These are phyloP conservation scores for Myriosclerotinia curreyana DNA, from an alignment of 2,329 filamentous ascomycete species.

Conservation along the genomic window DNA sequence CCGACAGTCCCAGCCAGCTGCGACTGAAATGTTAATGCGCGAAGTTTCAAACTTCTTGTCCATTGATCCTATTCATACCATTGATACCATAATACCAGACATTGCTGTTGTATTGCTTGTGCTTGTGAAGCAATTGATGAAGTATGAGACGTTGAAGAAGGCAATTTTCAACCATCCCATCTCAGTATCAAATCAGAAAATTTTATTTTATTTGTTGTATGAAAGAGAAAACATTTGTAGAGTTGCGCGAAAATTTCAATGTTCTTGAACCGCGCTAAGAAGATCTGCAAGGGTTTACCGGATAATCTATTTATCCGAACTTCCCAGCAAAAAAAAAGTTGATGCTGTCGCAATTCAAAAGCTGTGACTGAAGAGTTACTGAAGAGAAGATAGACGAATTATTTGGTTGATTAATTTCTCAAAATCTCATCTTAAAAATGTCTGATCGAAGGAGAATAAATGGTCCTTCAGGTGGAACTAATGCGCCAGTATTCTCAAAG, in stretches of 20 bases:
- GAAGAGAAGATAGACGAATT: background rate
- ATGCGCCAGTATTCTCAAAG: conserved; percentile 66
- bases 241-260: conserved; percentile 20
- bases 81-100: background rate
- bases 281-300: background rate
- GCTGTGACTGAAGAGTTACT: background rate
- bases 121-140: conserved; percentile 8
- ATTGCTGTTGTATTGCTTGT: conserved; percentile 8
- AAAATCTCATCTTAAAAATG: conserved; percentile 48
- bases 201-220: background rate
- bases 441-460: conserved; percentile 87
- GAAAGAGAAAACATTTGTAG: background rate
- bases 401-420: background rate
- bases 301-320: conserved; percentile 10
- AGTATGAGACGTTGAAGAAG: background rate
- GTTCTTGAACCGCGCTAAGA: conserved; percentile 1
- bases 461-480: conserved; percentile 74
- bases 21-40: background rate
- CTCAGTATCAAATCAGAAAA: conserved; percentile 4
- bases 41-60: background rate
- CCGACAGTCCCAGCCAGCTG: background rate
- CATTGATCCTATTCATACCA: background rate
- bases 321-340: conserved; percentile 12
- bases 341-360: background rate
- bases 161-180: background rate